These are phyloP conservation scores for Waltergamsia citrina DNA, from an alignment of 2,329 filamentous ascomycete species.

Conservation along the genomic window DNA sequence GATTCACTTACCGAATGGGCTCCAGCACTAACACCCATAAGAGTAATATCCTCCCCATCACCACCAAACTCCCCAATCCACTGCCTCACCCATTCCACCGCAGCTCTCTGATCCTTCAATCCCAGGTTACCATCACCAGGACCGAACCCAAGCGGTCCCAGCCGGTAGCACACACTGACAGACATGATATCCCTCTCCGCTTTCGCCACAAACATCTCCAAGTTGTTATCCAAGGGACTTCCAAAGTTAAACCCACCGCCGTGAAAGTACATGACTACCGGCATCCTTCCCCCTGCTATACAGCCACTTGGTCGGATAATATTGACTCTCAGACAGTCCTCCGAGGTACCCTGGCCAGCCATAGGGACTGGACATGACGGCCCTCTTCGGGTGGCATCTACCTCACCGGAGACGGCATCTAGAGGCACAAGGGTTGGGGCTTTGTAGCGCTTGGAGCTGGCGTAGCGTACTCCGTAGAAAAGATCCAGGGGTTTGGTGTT, in stretches of 20 bases:
- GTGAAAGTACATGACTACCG: constrained; percentile 52
- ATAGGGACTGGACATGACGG: constrained; percentile 11
- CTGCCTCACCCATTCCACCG: constrained; percentile 49
- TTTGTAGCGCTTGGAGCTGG: constrained; percentile 35
- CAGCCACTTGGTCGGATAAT: background rate
- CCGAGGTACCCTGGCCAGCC: constrained; percentile 21
- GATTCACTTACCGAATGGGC: constrained; percentile 49
- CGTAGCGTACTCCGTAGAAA: constrained; percentile 41
- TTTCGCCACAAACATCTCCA: constrained; percentile 52
- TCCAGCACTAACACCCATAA: constrained; percentile 53
- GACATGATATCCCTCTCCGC: constrained; percentile 40
- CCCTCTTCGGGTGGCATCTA: constrained; percentile 26
- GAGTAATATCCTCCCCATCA: constrained; percentile 44
- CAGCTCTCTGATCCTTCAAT: constrained; percentile 49
- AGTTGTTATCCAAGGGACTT: constrained; percentile 43
- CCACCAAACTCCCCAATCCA: constrained; percentile 54
- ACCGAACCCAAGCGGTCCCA: constrained; percentile 57
- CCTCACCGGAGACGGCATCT: constrained; percentile 6
- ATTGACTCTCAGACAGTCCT: constrained; percentile 37
- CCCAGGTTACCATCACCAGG: constrained; percentile 57
- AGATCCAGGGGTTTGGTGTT: constrained; percentile 32
- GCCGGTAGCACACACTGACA: constrained; percentile 53
- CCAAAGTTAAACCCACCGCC: constrained; percentile 54
- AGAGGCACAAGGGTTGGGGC: constrained; percentile 22
- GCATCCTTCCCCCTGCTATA: constrained; percentile 11